Base-by-base conservation (phyloP, 169 alveolate genomes). In the Toxoplasma gondii region DNA sequence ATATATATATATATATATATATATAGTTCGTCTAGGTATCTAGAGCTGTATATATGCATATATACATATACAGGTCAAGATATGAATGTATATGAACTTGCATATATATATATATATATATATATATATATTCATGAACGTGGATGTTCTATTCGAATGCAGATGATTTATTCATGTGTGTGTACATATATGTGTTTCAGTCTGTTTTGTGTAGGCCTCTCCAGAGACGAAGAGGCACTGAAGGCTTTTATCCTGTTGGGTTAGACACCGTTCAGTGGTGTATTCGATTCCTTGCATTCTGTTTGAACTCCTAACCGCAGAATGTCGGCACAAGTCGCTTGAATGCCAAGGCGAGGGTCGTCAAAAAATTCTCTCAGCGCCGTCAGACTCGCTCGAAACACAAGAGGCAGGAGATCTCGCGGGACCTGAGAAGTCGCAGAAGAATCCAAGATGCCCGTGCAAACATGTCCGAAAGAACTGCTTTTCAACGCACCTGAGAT, bases 31-130 rank as follows among this genome's bases (percentile, higher is more conserved):
- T 64, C 22, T 27, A 64, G 4, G 74, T 64, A 49, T 12, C 4
- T 49, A 49, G 58, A 12, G 4, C 22, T 49, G 12, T 49, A 49
- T 49, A 7, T 49, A 7, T 49, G 58, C 58, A 12, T 49, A 49
- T 49, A 12, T 4, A 49, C 12, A 49, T 49, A 12, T 49, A 4
- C 58, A 49, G 4, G 58, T 49, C 4, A 10, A 10, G 5, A 24
- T 69, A 24, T 9, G 34, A 10, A 24, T 17, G 41, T 69, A 24
- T 69, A n/a, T n/a, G n/a, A n/a, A n/a, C n/a, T n/a, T n/a, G n/a
- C n/a, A n/a, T n/a, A n/a, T n/a, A n/a, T n/a, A 69, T n/a, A 69
- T 69, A 69, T 69, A 69, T 69, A 69, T 69, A 69, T 69, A 69
- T 69, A 69, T 69, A 69, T 69, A n/a, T 69, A 69, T 69, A n/a